Conservation (phyloP, 2,329 filamentous ascomycete species). For the Cephalotrichum gorgonifer region DNA sequence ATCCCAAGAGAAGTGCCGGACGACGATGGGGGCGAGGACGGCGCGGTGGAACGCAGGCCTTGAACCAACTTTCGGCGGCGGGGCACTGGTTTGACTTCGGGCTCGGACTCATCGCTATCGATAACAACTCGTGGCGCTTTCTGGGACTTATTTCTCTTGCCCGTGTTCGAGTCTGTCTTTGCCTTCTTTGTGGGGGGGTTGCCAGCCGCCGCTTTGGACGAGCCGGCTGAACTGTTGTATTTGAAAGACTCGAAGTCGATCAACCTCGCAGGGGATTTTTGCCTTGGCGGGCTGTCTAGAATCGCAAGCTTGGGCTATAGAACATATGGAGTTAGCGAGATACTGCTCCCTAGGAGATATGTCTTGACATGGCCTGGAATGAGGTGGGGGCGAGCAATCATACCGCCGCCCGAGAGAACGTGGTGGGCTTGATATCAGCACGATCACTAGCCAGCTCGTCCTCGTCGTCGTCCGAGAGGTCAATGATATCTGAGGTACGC, state of each 20-base stretch:
- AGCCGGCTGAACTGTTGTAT: not conserved
- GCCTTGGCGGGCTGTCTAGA: not conserved
- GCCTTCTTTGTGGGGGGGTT: not conserved
- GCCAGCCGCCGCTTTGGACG: not conserved
- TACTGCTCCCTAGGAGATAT: no score
- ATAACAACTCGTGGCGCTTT: not conserved
- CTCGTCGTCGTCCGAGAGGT: constrained; percentile 40
- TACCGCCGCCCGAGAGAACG: constrained; percentile 20
- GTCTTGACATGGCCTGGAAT: not conserved
- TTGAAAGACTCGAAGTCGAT: constrained; percentile 1
- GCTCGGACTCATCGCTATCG: constrained; percentile 2
- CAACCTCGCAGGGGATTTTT: constrained; percentile 1
- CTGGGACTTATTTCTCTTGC: not conserved
- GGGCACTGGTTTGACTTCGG: not conserved
- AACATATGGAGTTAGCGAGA: not conserved
- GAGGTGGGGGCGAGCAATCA: not conserved
- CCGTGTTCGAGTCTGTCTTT: not conserved
- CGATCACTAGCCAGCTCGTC: constrained; percentile 39
- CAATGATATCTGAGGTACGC: constrained; percentile 9
- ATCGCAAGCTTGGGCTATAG: constrained; percentile 1
- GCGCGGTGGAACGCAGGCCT: constrained; percentile 7
- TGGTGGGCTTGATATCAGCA: constrained; percentile 53
- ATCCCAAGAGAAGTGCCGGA: not conserved
- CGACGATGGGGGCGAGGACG: not conserved
- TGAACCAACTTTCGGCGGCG: constrained; percentile 8